Evolutionary conservation across 2,329 filamentous ascomycete species (phyloP).

Genomic region (Nemania serpens): DNA sequence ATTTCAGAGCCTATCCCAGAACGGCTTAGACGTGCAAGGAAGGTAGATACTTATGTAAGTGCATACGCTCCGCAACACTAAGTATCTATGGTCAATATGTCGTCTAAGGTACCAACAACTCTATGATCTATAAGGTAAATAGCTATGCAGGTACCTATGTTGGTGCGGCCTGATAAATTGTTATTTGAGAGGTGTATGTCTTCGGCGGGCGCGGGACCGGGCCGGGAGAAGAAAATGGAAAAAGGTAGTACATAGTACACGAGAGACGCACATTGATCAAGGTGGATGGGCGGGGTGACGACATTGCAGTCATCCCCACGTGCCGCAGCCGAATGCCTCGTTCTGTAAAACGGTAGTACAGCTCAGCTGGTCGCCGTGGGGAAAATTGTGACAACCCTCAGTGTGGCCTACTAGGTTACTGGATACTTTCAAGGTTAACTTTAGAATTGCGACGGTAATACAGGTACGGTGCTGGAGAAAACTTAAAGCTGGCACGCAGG

Average conservation of each 20-base stretch:
- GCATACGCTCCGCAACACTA: no score
- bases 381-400: neutral
- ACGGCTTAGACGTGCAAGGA: slow-evolving; percentile 10
- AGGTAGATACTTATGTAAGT: no score
- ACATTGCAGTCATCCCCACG: slow-evolving; percentile 10
- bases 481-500: neutral
- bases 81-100: no score
- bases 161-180: no score
- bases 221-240: no score
- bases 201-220: no score
- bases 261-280: neutral
- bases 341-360: slow-evolving; percentile 1
- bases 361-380: slow-evolving; percentile 1
- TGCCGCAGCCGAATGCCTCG: slow-evolving; percentile 2
- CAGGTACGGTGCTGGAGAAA: neutral
- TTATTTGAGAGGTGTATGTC: no score
- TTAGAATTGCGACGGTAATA: neutral
- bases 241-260: no score
- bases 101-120: no score
- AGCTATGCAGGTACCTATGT: neutral
- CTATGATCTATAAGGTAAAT: neutral
- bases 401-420: neutral
- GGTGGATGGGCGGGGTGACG: neutral
- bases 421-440: no score
- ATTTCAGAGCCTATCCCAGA: slow-evolving; percentile 12